These are phyloP conservation scores for Penicillium longicatenatum DNA, from an alignment of 495 filamentous ascomycete species.

Conservation along the genomic window DNA sequence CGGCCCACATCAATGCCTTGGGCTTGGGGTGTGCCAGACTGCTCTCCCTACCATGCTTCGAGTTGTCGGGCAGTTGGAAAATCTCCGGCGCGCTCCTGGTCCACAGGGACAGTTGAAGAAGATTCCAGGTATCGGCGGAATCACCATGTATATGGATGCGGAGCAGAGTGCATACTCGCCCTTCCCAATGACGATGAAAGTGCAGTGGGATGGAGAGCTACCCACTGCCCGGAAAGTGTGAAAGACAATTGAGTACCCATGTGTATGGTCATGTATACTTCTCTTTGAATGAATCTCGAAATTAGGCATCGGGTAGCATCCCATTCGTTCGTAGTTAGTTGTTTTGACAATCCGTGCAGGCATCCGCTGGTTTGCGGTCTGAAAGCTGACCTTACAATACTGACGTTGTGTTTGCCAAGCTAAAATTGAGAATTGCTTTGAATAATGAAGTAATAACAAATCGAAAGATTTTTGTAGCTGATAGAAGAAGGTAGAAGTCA, in stretches of 20 bases:
- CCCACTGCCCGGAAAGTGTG: conserved; percentile 13
- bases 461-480: not conserved
- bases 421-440: not conserved
- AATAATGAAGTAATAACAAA: not conserved
- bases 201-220: conserved; percentile 50
- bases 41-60: conserved; percentile 65
- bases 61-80: conserved; percentile 52
- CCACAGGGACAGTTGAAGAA: conserved; percentile 70
- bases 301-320: conserved; percentile 4
- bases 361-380: not conserved
- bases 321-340: conserved; percentile 5
- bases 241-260: not conserved
- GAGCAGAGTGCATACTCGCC: conserved; percentile 70
- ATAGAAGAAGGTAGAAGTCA: not conserved
- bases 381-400: not conserved
- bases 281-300: not conserved
- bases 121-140: conserved; percentile 54
- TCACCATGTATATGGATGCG: conserved; percentile 67
- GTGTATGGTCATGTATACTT: not conserved
- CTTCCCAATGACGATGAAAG: conserved; percentile 67
- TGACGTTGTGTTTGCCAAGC: not conserved
- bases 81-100: conserved; percentile 63
- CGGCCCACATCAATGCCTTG: conserved; percentile 61
- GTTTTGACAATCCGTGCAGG: not conserved
- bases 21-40: conserved; percentile 55